A percentile compares a stretch with the other conserved stretches of the same genome.
These are phyloP conservation scores for Colletotrichum lentis DNA, from an alignment of 2,329 filamentous ascomycete species.

Conservation along the genomic window DNA sequence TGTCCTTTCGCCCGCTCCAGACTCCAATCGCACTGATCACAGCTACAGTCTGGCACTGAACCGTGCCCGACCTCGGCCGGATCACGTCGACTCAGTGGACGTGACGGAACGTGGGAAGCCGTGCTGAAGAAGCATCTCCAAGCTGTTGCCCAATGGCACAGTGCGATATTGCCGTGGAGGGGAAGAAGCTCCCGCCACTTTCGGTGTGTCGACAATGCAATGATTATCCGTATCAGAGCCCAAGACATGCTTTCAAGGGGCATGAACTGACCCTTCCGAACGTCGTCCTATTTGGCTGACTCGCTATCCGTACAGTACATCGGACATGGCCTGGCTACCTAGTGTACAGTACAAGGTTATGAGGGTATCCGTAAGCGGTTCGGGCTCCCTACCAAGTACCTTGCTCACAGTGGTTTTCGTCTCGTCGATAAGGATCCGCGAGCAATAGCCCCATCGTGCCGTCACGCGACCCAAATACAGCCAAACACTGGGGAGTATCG, in stretches of 20 bases:
- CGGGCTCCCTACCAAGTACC: neutral
- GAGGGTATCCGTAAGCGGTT: too few relatives aligned
- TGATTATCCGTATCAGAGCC: too few relatives aligned
- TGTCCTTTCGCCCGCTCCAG: slow-evolving; percentile 11
- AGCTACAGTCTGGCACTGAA: slow-evolving; percentile 5
- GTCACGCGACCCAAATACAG: slow-evolving; percentile 26
- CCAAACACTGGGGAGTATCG: slow-evolving; percentile 21
- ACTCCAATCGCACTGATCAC: neutral
- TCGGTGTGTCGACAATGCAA: slow-evolving; percentile 18
- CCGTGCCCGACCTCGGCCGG: slow-evolving; percentile 10
- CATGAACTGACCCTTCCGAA: slow-evolving; percentile 26
- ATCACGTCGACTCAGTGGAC: neutral
- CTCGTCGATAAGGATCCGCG: slow-evolving; percentile 34
- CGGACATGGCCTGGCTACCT: slow-evolving; percentile 14
- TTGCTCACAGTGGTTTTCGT: slow-evolving; percentile 8
- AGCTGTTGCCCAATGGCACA: slow-evolving; percentile 10
- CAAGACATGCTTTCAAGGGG: slow-evolving; percentile 20
- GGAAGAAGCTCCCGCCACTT: slow-evolving; percentile 12
- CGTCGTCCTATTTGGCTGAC: slow-evolving; percentile 28
- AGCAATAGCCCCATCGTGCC: slow-evolving; percentile 14
- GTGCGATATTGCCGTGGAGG: slow-evolving; percentile 1
- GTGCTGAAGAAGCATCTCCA: neutral
- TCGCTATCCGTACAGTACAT: slow-evolving; percentile 17
- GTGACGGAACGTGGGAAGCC: neutral
- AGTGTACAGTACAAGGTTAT: too few relatives aligned